Evolutionary conservation across 2,329 filamentous ascomycete genomes (phyloP), one percentile per base, ranked within the genome.

Genomic region (Ceratocystis cacaofunesta): DNA sequence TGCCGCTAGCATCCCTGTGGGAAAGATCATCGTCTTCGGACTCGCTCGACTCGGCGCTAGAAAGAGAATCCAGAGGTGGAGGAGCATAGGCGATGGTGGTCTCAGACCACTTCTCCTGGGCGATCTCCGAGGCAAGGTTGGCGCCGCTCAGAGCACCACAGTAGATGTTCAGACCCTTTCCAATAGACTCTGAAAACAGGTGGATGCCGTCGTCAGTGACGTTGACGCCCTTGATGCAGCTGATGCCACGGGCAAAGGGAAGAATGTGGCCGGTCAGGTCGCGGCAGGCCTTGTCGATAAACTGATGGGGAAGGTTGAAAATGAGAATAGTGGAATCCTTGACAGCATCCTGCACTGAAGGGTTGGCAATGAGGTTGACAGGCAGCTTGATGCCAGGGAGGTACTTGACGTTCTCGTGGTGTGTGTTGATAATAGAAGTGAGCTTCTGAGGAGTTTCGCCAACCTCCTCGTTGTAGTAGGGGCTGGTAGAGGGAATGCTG

Each of bases 341-440:
- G 73, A 94, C 92, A 19, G 94, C 84, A 68, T 92, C 89, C 68
- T 83, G 78, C 65, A 95, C 79, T 32, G 89, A 89, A 19, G 91
- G 87, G 74, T 94, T 94, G 70, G 91, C 91, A 70, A 92, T 76
- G 66, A 96, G 78, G 75, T 99, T 99, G 68, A 79, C 72, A 3
- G 94, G 94, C 1, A 99, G 83, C 41, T 82, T 78, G 73, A 99
- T 89, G 71, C 85, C 85, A n/a, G 92, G 90, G 8, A 99, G 87
- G 78, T 99, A 99, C 77, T 97, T 99, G 78, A 96, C 82, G 76
- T 99, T 99, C 79, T 99, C 94, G 78, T 97, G 92, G 72, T 88
- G 78, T 57, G 81, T 83, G 80, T 99, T 99, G 83, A 99, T 96
- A 71, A 99, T 77, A 63, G 84, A 76, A 6, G 94, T 96, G 75